A percentile compares a stretch with the other conserved stretches of the same genome.
These are phyloP conservation scores for Akanthomyces uredinophilus DNA, from an alignment of 2,329 filamentous ascomycete species.

Conservation along the genomic window DNA sequence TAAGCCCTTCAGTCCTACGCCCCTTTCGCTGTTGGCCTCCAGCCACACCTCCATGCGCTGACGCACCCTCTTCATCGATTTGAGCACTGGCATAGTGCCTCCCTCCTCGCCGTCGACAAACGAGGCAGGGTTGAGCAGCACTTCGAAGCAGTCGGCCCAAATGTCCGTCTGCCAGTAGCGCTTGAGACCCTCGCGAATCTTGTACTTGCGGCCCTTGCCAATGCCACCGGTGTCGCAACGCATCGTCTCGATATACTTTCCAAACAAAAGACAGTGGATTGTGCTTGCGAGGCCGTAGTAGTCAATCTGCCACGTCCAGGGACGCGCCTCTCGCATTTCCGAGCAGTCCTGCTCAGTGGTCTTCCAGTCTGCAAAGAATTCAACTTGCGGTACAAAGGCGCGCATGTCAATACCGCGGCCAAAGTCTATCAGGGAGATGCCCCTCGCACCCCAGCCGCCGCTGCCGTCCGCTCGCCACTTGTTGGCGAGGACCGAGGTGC, in stretches of 20 bases:
- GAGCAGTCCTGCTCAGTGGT: constrained; percentile 81
- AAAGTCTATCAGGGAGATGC: constrained; percentile 87
- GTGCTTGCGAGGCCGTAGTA: constrained; percentile 89
- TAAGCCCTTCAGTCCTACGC: constrained; percentile 64
- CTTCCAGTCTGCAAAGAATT: constrained; percentile 94
- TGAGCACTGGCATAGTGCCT: constrained; percentile 65
- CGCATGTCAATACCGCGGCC: constrained; percentile 92
- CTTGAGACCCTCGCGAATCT: constrained; percentile 78
- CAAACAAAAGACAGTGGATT: constrained; percentile 84
- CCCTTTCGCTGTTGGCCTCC: constrained; percentile 74
- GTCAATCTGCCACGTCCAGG: constrained; percentile 97
- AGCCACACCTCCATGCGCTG: constrained; percentile 83
- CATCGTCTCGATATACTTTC: constrained; percentile 85
- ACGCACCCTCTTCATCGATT: constrained; percentile 62
- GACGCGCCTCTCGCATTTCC: constrained; percentile 88
- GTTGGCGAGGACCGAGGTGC: constrained; percentile 44
- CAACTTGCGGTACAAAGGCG: constrained; percentile 66
- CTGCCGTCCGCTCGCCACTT: constrained; percentile 70
- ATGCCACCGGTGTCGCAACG: constrained; percentile 50
- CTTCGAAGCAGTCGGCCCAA: constrained; percentile 76
- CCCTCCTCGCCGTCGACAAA: constrained; percentile 62
- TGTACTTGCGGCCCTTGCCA: constrained; percentile 65
- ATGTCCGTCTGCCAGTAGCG: constrained; percentile 95
- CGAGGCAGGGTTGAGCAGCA: constrained; percentile 76
- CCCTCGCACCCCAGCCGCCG: constrained; percentile 74